phyloP scores from a whole-genome alignment of 257 asterid genomes.

The Thymus quinquecostatus region DNA sequence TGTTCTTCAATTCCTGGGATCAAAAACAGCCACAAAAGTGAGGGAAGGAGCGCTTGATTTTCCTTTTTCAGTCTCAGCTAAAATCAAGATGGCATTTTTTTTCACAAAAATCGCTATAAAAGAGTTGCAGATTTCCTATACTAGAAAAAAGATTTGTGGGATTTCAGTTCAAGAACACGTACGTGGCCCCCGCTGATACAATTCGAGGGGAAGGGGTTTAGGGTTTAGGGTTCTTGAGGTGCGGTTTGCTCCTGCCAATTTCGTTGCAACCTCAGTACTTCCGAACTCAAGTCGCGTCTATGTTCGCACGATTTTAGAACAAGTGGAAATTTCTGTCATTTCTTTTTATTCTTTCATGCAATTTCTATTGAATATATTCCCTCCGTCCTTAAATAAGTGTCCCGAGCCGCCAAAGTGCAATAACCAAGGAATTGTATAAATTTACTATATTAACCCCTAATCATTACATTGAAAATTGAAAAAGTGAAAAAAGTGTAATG shows the following conservation, averaged over 20 bases:
- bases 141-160: neutral
- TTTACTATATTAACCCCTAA: no score
- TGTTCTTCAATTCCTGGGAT: conserved; percentile 3
- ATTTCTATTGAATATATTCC: no score
- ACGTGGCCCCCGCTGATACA: neutral
- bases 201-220: neutral
- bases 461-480: no score
- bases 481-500: no score
- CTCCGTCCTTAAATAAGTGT: no score
- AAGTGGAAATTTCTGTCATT: neutral
- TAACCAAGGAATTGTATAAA: no score
- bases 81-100: neutral
- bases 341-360: neutral
- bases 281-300: neutral
- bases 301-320: neutral
- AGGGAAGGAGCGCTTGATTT: neutral
- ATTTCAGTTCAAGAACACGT: neutral
- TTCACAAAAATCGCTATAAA: neutral
- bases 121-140: neutral
- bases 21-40: neutral
- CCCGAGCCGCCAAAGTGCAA: no score
- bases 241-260: neutral
- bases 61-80: neutral
- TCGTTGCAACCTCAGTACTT: neutral
- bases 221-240: conserved; percentile 9